Conservation (phyloP, 305 asterid genomes). For the Ilex paraguariensis region DNA sequence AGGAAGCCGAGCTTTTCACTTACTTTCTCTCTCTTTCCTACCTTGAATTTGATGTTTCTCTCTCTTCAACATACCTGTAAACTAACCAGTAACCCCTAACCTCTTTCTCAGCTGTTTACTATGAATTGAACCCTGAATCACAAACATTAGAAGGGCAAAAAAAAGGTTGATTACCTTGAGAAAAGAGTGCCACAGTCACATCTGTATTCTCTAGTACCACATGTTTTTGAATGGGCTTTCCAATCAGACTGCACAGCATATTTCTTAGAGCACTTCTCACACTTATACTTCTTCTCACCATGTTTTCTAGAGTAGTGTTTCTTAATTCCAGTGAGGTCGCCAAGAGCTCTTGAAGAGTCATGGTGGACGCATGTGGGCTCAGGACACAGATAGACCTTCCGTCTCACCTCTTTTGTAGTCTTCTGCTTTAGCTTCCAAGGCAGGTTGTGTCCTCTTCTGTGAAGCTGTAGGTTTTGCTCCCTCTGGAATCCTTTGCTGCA, state of each 20-base stretch:
- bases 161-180: slow-evolving; percentile 39
- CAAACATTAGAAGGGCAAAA: no score
- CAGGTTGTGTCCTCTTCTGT: slow-evolving; percentile 74
- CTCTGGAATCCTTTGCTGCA: slow-evolving; percentile 84
- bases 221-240: slow-evolving; percentile 81
- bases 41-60: no score
- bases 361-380: slow-evolving; percentile 83
- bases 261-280: slow-evolving; percentile 76
- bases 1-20: not conserved
- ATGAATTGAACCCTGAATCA: no score
- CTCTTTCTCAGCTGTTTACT: no score
- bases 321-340: slow-evolving; percentile 81
- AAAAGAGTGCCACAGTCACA: slow-evolving; percentile 86
- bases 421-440: slow-evolving; percentile 85
- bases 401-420: slow-evolving; percentile 45
- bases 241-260: slow-evolving; percentile 85
- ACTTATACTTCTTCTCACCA: slow-evolving; percentile 72
- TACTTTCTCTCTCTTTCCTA: not conserved
- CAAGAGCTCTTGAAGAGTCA: slow-evolving; percentile 74
- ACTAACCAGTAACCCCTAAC: no score
- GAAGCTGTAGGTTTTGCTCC: slow-evolving; percentile 84
- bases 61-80: no score
- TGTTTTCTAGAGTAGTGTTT: slow-evolving; percentile 72
- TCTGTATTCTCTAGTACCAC: slow-evolving; percentile 73
- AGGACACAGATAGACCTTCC: slow-evolving; percentile 79